A percentile compares a stretch with the other conserved stretches of the same genome.
These are phyloP conservation scores for Zymoseptoria ardabiliae DNA, from an alignment of 2,329 filamentous ascomycete genomes.

Conservation along the genomic window DNA sequence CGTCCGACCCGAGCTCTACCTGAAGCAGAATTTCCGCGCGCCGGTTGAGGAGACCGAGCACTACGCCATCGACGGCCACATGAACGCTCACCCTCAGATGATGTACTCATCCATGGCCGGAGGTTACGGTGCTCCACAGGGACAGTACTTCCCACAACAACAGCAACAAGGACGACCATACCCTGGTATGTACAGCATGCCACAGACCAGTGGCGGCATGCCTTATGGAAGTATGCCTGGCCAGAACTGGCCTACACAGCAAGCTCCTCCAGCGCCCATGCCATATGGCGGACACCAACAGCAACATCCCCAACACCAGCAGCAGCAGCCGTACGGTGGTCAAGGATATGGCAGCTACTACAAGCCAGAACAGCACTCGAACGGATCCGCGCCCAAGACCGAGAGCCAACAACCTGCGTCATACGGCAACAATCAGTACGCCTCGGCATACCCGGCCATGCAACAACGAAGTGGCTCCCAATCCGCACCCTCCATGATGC, in stretches of 20 bases:
- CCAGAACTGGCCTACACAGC: slow-evolving; percentile 22
- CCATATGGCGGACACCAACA: slow-evolving; percentile 13
- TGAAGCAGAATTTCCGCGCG: slow-evolving; percentile 35
- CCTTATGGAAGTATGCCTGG: slow-evolving; percentile 24
- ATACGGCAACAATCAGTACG: slow-evolving; percentile 24
- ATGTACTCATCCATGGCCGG: slow-evolving; percentile 26
- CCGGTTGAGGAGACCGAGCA: slow-evolving; percentile 33
- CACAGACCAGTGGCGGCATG: slow-evolving; percentile 16
- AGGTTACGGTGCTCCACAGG: slow-evolving; percentile 25
- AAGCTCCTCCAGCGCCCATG: slow-evolving; percentile 16
- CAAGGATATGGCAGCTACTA: slow-evolving; percentile 24
- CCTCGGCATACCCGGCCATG: slow-evolving; percentile 21
- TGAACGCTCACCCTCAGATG: slow-evolving; percentile 30
- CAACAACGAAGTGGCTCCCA: slow-evolving; percentile 20
- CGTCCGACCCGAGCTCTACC: slow-evolving; percentile 31
- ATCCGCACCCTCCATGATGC: slow-evolving; percentile 21
- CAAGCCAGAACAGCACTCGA: slow-evolving; percentile 18
- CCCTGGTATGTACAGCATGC: slow-evolving; percentile 25
- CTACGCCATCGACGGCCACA: slow-evolving; percentile 29
- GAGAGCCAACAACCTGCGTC: slow-evolving; percentile 19
- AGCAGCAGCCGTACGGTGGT: slow-evolving; percentile 13
- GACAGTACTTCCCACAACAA: slow-evolving; percentile 24
- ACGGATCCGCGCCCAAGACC: slow-evolving; percentile 19
- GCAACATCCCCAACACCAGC: neutral
- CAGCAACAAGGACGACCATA: slow-evolving; percentile 14